A percentile compares a stretch with the other conserved stretches of the same genome.
These are phyloP conservation scores for Aaosphaeria arxii DNA, from an alignment of 2,329 filamentous ascomycete species.

Conservation along the genomic window DNA sequence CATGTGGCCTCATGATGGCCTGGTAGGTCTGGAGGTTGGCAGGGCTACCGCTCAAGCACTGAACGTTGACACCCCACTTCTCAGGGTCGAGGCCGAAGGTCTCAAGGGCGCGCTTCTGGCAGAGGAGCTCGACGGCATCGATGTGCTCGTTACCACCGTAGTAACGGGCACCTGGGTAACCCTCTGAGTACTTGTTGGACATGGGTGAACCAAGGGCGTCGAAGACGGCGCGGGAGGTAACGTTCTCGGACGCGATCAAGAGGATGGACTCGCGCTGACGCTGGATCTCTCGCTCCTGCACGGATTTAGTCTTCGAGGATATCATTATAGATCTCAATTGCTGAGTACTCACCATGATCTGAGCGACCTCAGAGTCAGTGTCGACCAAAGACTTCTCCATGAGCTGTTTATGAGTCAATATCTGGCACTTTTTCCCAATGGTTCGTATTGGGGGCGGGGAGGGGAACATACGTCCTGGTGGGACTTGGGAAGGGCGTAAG, in stretches of 20 bases:
- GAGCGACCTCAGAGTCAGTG: constrained; percentile 87
- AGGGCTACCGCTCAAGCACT: constrained; percentile 79
- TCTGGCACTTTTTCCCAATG: constrained; percentile 3
- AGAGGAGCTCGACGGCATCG: constrained; percentile 82
- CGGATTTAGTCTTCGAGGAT: not conserved
- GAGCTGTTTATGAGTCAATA: constrained; percentile 61
- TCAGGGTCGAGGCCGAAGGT: constrained; percentile 79
- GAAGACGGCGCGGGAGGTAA: constrained; percentile 37
- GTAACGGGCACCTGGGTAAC: constrained; percentile 93
- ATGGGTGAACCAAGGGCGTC: constrained; percentile 51
- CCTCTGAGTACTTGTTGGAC: constrained; percentile 97
- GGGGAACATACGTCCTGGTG: constrained; percentile 60
- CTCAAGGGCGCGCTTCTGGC: constrained; percentile 85
- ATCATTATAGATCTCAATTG: not conserved
- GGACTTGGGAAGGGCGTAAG: constrained; percentile 63
- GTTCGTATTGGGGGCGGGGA: constrained; percentile 4
- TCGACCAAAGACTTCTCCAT: constrained; percentile 93
- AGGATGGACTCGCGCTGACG: constrained; percentile 98
- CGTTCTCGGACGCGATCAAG: constrained; percentile 39
- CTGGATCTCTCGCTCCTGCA: constrained; percentile 84
- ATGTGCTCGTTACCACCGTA: constrained; percentile 98
- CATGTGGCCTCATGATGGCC: constrained; percentile 92
- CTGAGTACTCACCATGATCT: constrained; percentile 79
- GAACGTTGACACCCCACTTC: constrained; percentile 96
- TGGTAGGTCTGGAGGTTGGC: constrained; percentile 99